These are phyloP conservation scores for Atkinsonella texensis DNA, from an alignment of 2,329 filamentous ascomycete species.

Conservation along the genomic window DNA sequence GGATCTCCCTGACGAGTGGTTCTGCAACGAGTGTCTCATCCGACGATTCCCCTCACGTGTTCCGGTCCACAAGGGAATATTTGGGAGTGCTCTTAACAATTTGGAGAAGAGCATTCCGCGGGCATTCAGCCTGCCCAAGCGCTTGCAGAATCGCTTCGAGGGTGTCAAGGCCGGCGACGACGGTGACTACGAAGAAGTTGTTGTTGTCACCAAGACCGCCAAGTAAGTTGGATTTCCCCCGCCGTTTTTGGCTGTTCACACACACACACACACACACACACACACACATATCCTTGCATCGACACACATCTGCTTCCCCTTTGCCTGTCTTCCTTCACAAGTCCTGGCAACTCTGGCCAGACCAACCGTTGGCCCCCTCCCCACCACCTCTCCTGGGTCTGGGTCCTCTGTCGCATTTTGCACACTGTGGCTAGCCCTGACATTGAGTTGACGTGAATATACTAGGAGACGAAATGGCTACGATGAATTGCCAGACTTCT, in stretches of 20 bases:
- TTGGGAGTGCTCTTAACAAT: constrained; percentile 47
- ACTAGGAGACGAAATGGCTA: constrained; percentile 39
- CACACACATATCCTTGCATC: too few relatives aligned
- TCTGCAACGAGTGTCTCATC: constrained; percentile 60
- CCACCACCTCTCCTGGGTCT: background rate
- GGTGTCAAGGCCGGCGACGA: constrained; percentile 65
- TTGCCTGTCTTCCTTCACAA: background rate
- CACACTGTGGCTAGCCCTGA: background rate
- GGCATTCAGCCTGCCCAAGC: constrained; percentile 59
- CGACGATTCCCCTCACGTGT: constrained; percentile 34
- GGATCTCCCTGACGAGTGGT: constrained; percentile 66
- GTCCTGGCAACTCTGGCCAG: background rate
- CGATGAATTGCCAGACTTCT: constrained; percentile 54
- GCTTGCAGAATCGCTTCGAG: constrained; percentile 65
- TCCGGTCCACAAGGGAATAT: constrained; percentile 41
- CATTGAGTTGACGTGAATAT: background rate
- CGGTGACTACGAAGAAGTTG: constrained; percentile 67
- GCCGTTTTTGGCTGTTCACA: too few relatives aligned
- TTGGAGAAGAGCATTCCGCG: constrained; percentile 59
- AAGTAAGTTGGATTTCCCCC: constrained; percentile 39
- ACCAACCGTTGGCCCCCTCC: background rate
- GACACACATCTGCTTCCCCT: too few relatives aligned
- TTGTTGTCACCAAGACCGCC: constrained; percentile 41
- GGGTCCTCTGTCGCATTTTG: background rate
- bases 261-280: too few relatives aligned